A percentile compares a stretch with the other conserved stretches of the same genome.
Conservation (phyloP, 345 rosid genomes). For the Salix koriyanagi region DNA sequence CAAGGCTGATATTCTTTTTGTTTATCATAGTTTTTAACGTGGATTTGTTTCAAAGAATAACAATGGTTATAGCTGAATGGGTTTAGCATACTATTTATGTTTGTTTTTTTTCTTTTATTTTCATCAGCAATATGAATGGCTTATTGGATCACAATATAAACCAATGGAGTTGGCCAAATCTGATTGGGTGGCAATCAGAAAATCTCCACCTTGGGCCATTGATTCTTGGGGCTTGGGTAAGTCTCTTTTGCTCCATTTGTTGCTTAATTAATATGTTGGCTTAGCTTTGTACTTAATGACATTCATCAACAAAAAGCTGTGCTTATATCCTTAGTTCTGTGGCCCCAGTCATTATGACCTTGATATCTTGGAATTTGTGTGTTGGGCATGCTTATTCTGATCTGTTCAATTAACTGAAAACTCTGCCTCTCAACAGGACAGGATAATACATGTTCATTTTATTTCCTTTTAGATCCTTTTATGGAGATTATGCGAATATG, state of each 20-base stretch:
- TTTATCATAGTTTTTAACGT: neutral
- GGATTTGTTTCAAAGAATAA: neutral
- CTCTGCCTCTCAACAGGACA: neutral
- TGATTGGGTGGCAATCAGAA: slow-evolving; percentile 86
- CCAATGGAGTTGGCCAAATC: slow-evolving; percentile 85
- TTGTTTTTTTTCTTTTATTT: neutral
- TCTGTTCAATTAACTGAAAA: neutral
- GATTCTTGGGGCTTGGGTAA: slow-evolving; percentile 99
- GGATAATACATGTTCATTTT: neutral
- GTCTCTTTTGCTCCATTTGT: slow-evolving; percentile 13
- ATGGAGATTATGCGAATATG: neutral
- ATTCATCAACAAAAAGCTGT: neutral
- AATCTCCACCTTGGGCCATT: slow-evolving; percentile 95
- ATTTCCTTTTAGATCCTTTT: neutral
- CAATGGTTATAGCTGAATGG: neutral
- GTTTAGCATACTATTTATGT: neutral
- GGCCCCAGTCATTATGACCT: neutral
- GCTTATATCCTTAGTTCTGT: neutral
- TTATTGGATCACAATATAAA: slow-evolving; percentile 88
- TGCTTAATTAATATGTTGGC: neutral
- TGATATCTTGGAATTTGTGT: neutral
- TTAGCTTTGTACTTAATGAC: neutral
- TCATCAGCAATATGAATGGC: slow-evolving; percentile 88
- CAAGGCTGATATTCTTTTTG: neutral
- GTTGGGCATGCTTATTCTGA: neutral